phyloP scores from a whole-genome alignment of 305 asterid genomes.

The Fraxinus floribunda region DNA sequence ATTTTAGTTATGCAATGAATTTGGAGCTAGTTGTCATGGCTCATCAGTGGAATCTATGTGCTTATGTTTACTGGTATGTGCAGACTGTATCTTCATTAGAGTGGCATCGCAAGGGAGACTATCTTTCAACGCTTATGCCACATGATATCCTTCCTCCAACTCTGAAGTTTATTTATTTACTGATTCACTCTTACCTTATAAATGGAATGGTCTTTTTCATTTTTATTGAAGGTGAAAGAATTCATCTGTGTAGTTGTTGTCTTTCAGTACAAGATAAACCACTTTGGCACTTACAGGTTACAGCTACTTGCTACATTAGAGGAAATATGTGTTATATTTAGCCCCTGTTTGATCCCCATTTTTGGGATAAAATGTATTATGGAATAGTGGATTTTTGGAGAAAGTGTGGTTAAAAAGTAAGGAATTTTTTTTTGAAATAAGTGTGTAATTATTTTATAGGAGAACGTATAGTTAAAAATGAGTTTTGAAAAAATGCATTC shows the following conservation, averaged over 20 bases:
- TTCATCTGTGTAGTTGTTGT: neutral
- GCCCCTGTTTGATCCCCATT: neutral
- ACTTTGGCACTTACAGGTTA: neutral
- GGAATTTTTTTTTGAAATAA: no score
- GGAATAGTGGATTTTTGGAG: no score
- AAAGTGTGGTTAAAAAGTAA: no score
- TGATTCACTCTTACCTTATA: neutral
- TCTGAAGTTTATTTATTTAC: constrained; percentile 21
- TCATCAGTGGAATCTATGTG: constrained; percentile 18
- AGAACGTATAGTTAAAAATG: no score
- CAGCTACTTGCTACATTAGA: neutral
- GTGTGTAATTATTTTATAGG: no score
- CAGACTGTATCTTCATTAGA: constrained; percentile 89
- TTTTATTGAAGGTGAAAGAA: neutral
- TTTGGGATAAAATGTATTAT: no score
- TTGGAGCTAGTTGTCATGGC: neutral
- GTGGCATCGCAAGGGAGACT: constrained; percentile 98
- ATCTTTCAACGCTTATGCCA: constrained; percentile 83
- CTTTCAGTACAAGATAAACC: neutral
- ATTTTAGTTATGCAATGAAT: constrained; percentile 5
- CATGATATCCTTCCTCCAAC: constrained; percentile 81
- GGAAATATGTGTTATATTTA: neutral
- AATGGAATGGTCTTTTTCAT: neutral
- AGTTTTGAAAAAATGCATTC: no score
- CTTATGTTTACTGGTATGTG: constrained; percentile 29